These are phyloP conservation scores for Eleusine coracana DNA, from an alignment of 176 grass and related monocot species.

Conservation along the genomic window DNA sequence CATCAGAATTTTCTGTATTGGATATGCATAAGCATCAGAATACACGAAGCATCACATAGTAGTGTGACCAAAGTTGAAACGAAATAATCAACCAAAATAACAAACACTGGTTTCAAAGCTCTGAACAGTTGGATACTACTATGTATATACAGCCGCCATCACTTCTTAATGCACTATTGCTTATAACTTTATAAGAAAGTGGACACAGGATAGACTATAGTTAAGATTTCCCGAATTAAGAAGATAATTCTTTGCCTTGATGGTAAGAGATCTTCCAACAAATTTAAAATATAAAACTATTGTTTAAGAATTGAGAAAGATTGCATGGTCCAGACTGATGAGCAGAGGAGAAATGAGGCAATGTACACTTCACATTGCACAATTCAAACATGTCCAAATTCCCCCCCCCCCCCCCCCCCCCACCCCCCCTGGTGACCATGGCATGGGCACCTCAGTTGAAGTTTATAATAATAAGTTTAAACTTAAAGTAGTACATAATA, in stretches of 20 bases:
- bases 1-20: background rate
- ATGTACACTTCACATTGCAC: background rate
- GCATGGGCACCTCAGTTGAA: too few species aligned
- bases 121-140: background rate
- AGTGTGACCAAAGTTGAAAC: constrained; percentile 12
- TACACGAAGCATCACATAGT: background rate
- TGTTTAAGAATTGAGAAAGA: background rate
- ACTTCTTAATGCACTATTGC: background rate
- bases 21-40: background rate
- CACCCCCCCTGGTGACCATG: too few species aligned
- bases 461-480: too few species aligned
- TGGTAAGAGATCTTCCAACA: background rate
- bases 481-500: background rate
- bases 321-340: background rate
- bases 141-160: background rate
- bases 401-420: too few species aligned
- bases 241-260: background rate
- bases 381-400: background rate
- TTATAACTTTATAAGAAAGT: background rate
- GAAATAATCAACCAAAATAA: constrained; percentile 2
- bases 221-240: background rate
- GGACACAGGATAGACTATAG: background rate
- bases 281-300: background rate
- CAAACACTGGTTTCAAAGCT: constrained; percentile 20
- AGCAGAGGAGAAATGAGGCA: background rate